phyloP scores from a whole-genome alignment of 257 asterid genomes.

The Parsonsia alboflavescens region DNA sequence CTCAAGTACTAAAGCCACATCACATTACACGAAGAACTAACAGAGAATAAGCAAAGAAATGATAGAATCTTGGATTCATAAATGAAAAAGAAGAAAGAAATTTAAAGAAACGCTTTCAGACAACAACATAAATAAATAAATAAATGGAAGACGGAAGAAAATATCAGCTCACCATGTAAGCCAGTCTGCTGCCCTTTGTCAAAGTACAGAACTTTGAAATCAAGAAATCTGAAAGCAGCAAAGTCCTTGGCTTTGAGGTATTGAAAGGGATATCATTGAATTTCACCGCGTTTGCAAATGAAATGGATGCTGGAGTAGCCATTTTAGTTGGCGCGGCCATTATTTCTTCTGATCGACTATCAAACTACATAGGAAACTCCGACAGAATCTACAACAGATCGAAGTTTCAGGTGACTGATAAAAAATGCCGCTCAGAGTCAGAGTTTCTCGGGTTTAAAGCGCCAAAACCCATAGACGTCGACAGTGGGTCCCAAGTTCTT shows the following conservation, averaged over 20 bases:
- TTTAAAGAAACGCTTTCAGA: neutral
- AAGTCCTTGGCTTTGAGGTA: constrained; percentile 6
- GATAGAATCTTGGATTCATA: neutral
- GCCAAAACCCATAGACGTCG: constrained; percentile 3
- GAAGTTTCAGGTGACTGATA: neutral
- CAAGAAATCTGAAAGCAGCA: constrained; percentile 11
- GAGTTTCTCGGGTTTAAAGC: neutral
- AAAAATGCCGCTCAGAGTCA: neutral
- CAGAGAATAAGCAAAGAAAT: neutral
- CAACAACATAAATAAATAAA: neutral
- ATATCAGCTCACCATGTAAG: constrained; percentile 14
- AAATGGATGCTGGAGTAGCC: constrained; percentile 23
- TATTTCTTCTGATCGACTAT: neutral
- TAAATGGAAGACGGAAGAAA: neutral
- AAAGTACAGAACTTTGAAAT: constrained; percentile 11
- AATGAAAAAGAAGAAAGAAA: neutral
- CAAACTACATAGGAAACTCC: constrained; percentile 2
- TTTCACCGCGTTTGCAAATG: constrained; percentile 5
- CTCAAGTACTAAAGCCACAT: neutral
- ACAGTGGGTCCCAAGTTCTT: neutral
- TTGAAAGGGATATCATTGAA: constrained; percentile 9
- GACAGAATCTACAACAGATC: neutral
- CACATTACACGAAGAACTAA: neutral
- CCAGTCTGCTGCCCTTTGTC: neutral
- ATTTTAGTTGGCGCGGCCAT: constrained; percentile 21